Percentiles rank a stretch among this genome's conserved stretches.
phyloP scores from a whole-genome alignment of 2,329 filamentous ascomycete species.

The Exophiala aquamarina region DNA sequence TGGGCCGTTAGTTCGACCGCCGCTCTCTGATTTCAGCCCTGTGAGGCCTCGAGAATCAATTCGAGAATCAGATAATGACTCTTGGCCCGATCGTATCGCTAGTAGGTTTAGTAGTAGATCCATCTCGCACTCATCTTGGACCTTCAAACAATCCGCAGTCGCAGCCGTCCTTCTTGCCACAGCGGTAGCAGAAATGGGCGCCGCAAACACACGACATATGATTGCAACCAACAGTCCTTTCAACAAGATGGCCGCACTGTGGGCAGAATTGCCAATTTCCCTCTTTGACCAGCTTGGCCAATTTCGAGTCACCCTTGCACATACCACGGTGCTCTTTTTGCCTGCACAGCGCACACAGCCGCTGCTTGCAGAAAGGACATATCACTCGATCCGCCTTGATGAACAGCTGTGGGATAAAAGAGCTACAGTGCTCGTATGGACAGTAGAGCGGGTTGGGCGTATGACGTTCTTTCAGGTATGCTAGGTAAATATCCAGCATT shows the following conservation, averaged over 20 bases:
- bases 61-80: too few species aligned
- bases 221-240: not conserved
- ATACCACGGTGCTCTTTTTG: slow-evolving; percentile 8
- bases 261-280: not conserved
- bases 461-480: slow-evolving; percentile 5
- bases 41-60: too few species aligned
- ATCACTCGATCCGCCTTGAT: not conserved
- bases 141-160: not conserved
- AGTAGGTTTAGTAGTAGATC: too few species aligned
- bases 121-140: too few species aligned
- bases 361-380: slow-evolving; percentile 6
- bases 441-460: slow-evolving; percentile 9
- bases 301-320: slow-evolving; percentile 3
- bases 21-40: too few species aligned
- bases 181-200: not conserved
- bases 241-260: not conserved
- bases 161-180: not conserved
- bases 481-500: not conserved
- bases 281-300: not conserved
- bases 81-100: too few species aligned
- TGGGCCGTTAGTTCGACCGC: too few species aligned
- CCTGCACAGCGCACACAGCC: slow-evolving; percentile 9
- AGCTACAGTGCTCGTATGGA: slow-evolving; percentile 7
- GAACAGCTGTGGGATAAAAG: slow-evolving; percentile 1
- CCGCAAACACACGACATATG: not conserved